A percentile compares a stretch with the other conserved stretches of the same genome.
Conservation (phyloP, 768 basidiomycete genomes). For the Auricularia sp. region DNA sequence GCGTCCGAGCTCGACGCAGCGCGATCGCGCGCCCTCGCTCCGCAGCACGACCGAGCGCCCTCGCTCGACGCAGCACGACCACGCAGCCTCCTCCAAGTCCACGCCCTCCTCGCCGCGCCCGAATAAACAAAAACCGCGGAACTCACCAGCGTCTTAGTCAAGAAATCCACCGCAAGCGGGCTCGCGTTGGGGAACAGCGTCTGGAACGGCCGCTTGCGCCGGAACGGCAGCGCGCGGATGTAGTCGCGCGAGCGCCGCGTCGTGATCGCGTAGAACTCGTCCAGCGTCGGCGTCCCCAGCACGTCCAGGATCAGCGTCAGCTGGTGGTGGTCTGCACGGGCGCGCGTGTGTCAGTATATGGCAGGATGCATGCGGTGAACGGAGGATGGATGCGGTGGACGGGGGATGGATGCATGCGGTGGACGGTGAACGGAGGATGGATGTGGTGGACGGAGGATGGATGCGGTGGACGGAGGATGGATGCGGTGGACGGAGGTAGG, state of each 20-base stretch:
- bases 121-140: not conserved
- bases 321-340: slow-evolving; percentile 77
- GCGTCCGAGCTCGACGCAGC: no score
- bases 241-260: slow-evolving; percentile 89
- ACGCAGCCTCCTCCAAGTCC: not conserved
- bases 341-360: not conserved
- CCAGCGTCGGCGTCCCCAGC: slow-evolving; percentile 91
- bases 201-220: slow-evolving; percentile 74
- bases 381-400: no score
- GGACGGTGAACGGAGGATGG: no score
- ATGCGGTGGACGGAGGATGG: no score
- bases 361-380: not conserved
- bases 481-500: no score
- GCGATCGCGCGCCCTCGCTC: no score
- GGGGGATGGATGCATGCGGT: no score
- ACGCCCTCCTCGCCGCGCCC: not conserved
- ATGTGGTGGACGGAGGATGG: no score
- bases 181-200: slow-evolving; percentile 87
- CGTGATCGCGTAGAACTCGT: slow-evolving; percentile 96
- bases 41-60: not conserved
- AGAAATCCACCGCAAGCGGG: slow-evolving; percentile 62
- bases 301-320: slow-evolving; percentile 92
- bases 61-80: not conserved
- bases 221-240: slow-evolving; percentile 88
- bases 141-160: slow-evolving; percentile 61